These are phyloP conservation scores for Boletus speciosus DNA, from an alignment of 768 basidiomycete species.

Conservation along the genomic window DNA sequence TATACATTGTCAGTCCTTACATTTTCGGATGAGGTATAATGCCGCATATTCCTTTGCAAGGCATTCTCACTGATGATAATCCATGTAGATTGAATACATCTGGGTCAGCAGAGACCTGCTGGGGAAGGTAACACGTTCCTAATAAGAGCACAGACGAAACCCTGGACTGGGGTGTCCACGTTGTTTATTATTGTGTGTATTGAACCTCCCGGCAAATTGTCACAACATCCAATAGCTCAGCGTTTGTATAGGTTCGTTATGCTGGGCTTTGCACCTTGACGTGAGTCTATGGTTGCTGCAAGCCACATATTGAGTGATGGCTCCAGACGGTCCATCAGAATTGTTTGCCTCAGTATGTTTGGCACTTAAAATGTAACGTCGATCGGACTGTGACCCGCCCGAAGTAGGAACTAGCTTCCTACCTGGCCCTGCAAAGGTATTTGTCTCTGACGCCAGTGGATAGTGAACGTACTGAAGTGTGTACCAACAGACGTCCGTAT, in stretches of 20 bases:
- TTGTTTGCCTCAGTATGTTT: too few species aligned
- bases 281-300: not conserved
- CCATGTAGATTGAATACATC: conserved; percentile 2
- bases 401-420: not conserved
- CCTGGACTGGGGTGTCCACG: not conserved
- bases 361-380: too few species aligned
- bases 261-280: not conserved
- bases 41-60: not conserved
- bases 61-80: not conserved
- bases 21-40: not conserved
- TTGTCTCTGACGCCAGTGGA: too few species aligned
- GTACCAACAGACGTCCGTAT: not conserved
- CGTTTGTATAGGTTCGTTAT: not conserved
- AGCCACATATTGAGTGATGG: too few species aligned
- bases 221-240: too few species aligned
- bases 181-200: conserved; percentile 1
- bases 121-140: not conserved
- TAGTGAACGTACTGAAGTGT: not conserved
- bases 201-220: too few species aligned
- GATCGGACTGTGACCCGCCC: not conserved
- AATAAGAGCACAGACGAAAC: not conserved
- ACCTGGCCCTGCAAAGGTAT: not conserved
- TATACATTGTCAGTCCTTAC: not conserved
- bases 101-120: not conserved
- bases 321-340: not conserved